Conservation (phyloP, 306 rosid genomes). For the Chamaecrista fasciculata region DNA sequence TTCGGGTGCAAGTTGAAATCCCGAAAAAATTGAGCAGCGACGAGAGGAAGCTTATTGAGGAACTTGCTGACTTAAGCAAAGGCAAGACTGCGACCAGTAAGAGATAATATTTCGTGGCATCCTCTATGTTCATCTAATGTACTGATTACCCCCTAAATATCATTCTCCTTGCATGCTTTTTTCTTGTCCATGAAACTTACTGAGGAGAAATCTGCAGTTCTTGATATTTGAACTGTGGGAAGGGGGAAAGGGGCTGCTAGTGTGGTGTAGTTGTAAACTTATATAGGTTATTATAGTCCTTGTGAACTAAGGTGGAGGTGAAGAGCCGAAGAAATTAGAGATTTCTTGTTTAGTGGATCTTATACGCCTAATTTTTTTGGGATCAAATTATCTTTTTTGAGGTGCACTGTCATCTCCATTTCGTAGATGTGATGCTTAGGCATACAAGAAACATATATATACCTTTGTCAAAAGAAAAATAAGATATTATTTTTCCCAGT, state of each 20-base stretch:
- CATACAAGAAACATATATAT: not conserved
- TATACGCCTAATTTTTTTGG: not conserved
- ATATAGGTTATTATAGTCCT: constrained; percentile 18
- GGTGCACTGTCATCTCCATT: constrained; percentile 1
- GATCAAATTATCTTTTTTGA: constrained; percentile 20
- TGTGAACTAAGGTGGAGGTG: not conserved
- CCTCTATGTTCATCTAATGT: constrained; percentile 20
- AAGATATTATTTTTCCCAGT: not conserved
- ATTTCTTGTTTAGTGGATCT: constrained; percentile 18
- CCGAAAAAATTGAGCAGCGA: constrained; percentile 80
- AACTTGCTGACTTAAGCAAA: constrained; percentile 89
- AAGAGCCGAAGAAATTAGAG: constrained; percentile 13
- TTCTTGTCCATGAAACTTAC: constrained; percentile 12
- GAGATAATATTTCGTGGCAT: constrained; percentile 31
- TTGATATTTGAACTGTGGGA: not conserved
- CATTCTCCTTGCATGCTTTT: constrained; percentile 22
- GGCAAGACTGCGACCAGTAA: constrained; percentile 53
- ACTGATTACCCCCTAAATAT: constrained; percentile 3
- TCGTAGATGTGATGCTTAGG: constrained; percentile 12
- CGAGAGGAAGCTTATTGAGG: constrained; percentile 83
- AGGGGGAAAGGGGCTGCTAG: constrained; percentile 9
- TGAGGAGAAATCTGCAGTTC: constrained; percentile 14
- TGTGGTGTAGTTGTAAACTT: constrained; percentile 24
- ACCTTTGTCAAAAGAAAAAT: not conserved
- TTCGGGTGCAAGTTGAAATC: constrained; percentile 93